A percentile compares a stretch with the other conserved stretches of the same genome.
These are phyloP conservation scores for Xeromyces bisporus DNA, from an alignment of 495 filamentous ascomycete genomes.

Conservation along the genomic window DNA sequence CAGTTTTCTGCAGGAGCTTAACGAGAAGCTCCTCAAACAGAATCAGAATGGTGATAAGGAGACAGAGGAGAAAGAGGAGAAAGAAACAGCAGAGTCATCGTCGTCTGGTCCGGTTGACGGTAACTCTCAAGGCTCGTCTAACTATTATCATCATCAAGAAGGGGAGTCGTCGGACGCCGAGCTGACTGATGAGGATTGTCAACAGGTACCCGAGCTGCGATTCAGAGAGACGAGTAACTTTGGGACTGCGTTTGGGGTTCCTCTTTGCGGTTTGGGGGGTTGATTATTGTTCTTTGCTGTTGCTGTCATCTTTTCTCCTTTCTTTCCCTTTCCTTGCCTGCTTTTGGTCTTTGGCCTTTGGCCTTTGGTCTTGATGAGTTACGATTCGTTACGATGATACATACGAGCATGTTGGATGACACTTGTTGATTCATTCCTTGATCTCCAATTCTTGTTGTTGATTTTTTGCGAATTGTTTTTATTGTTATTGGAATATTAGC, in stretches of 20 bases:
- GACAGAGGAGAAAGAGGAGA: background rate
- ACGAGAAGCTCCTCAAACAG: conserved; percentile 27
- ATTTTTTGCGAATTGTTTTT: too few species aligned
- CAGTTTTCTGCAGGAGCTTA: conserved; percentile 24
- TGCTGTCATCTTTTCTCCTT: conserved; percentile 4
- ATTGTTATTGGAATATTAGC: too few species aligned
- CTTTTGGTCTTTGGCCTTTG: conserved; percentile 6
- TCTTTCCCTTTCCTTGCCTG: conserved; percentile 3
- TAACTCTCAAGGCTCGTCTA: conserved; percentile 7
- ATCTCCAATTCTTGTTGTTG: too few species aligned
- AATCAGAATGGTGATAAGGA: too few species aligned
- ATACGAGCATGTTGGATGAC: too few species aligned
- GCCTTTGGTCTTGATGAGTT: too few species aligned
- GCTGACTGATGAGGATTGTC: conserved; percentile 12
- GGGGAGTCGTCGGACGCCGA: conserved; percentile 15
- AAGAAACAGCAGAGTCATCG: too few species aligned
- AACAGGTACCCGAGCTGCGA: conserved; percentile 40
- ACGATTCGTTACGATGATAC: too few species aligned
- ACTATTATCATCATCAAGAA: conserved; percentile 10
- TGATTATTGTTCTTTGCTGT: too few species aligned
- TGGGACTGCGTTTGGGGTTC: conserved; percentile 32
- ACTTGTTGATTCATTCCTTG: too few species aligned
- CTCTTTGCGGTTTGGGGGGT: conserved; percentile 2
- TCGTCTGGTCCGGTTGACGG: conserved; percentile 14
- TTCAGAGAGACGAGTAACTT: conserved; percentile 46